A percentile compares a stretch with the other conserved stretches of the same genome.
phyloP scores from a whole-genome alignment of 1,284 basidiomycete genomes.

The Naganishia cerealis region DNA sequence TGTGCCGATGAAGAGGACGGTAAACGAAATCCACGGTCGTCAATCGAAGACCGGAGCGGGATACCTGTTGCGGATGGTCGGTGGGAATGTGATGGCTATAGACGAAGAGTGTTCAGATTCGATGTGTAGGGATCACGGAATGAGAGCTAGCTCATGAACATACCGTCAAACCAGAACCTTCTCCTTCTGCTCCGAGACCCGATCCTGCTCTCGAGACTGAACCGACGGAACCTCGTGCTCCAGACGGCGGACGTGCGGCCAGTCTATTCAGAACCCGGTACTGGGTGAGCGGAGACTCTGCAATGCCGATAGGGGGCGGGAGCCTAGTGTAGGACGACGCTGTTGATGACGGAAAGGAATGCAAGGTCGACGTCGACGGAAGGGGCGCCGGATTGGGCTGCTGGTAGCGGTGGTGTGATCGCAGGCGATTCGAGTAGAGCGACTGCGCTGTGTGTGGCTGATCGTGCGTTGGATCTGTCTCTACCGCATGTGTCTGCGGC shows the following conservation, averaged over 20 bases:
- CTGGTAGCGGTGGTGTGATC: constrained; percentile 11
- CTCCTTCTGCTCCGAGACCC: constrained; percentile 3
- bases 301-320: constrained; percentile 1
- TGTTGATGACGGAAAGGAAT: constrained; percentile 9
- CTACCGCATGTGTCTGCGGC: constrained; percentile 1
- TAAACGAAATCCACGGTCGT: constrained; percentile 21
- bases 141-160: not conserved
- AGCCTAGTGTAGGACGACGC: not conserved
- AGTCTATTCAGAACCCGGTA: constrained; percentile 13
- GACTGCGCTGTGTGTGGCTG: not conserved
- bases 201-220: constrained; percentile 2
- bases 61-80: constrained; percentile 20
- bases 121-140: not conserved
- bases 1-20: constrained; percentile 9
- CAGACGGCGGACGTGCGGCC: constrained; percentile 14
- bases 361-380: not conserved
- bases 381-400: not conserved
- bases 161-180: constrained; percentile 3
- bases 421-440: constrained; percentile 6
- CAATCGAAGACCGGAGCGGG: constrained; percentile 21
- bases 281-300: constrained; percentile 3
- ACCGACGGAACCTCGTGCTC: not conserved
- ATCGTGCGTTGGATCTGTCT: not conserved
- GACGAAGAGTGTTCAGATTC: not conserved
- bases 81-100: constrained; percentile 1